These are phyloP conservation scores for Fusarium metavorans DNA, from an alignment of 2,329 filamentous ascomycete species.

Conservation along the genomic window DNA sequence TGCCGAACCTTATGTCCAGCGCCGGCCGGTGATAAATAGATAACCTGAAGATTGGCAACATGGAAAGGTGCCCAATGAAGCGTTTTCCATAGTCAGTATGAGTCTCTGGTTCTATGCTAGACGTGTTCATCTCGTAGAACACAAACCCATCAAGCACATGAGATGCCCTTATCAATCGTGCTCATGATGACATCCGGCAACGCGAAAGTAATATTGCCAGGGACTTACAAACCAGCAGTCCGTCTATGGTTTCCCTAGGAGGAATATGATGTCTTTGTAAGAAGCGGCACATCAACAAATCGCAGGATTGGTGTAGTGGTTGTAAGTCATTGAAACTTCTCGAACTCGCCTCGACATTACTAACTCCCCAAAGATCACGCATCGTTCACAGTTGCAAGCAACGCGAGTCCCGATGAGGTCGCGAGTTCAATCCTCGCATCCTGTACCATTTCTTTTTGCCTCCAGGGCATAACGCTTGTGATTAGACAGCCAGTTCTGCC, in stretches of 20 bases:
- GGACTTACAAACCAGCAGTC: not conserved
- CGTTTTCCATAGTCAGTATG: not conserved
- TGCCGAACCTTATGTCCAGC: not conserved
- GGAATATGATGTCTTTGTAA: not conserved
- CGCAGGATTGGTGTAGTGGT: conserved; percentile 13
- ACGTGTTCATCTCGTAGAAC: not conserved
- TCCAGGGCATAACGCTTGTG: too few relatives aligned
- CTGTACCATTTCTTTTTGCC: conserved; percentile 2
- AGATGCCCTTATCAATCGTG: not conserved
- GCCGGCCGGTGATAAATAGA: not conserved
- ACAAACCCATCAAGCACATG: not conserved
- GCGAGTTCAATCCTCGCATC: conserved; percentile 23
- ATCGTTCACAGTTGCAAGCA: conserved; percentile 6
- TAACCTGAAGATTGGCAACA: not conserved
- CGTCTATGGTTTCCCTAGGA: not conserved
- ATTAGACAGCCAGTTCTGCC: not conserved
- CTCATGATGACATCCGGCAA: not conserved
- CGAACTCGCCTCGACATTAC: too few relatives aligned
- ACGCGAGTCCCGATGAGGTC: conserved; percentile 12
- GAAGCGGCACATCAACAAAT: not conserved
- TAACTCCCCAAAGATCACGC: not conserved
- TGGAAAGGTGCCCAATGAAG: not conserved
- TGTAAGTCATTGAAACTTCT: not conserved
- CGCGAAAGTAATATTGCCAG: not conserved
- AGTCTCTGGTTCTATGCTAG: not conserved